Percentiles rank a stretch among this genome's conserved stretches.
Evolutionary conservation across 495 filamentous ascomycete species (phyloP).

Genomic region (Cenococcum geophilum): DNA sequence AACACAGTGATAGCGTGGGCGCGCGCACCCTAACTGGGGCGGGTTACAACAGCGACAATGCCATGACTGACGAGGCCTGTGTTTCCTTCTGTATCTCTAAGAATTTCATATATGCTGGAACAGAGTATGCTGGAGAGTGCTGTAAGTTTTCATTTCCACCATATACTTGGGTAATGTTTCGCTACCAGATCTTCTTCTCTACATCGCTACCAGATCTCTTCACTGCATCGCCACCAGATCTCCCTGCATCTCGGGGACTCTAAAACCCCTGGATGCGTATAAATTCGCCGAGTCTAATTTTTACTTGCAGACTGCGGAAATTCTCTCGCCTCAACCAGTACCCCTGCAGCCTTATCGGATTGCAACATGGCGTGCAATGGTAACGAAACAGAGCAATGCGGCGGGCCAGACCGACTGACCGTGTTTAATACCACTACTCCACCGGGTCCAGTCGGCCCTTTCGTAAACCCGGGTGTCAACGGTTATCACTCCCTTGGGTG

Average conservation of each 20-base stretch:
- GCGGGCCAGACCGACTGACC: conserved; percentile 22
- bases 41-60: conserved; percentile 9
- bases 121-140: conserved; percentile 39
- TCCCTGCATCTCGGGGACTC: not conserved
- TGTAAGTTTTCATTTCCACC: conserved; percentile 17
- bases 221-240: too few relatives aligned
- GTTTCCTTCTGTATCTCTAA: conserved; percentile 7
- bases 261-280: not conserved
- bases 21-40: conserved; percentile 35
- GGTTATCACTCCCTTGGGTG: conserved; percentile 23
- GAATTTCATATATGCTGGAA: conserved; percentile 25
- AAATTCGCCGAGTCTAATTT: not conserved
- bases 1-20: conserved; percentile 29
- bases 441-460: conserved; percentile 15
- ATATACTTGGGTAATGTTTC: not conserved
- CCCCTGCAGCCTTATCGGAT: not conserved
- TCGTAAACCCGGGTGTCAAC: conserved; percentile 22
- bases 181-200: not conserved
- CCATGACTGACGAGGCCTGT: conserved; percentile 19
- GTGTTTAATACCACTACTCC: conserved; percentile 22
- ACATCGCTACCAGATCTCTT: not conserved
- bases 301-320: conserved; percentile 19
- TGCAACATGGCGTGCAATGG: conserved; percentile 28
- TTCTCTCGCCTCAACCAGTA: conserved; percentile 6
- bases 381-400: conserved; percentile 21